phyloP scores from a whole-genome alignment of 2,329 filamentous ascomycete species.

The Phoma sp. region DNA sequence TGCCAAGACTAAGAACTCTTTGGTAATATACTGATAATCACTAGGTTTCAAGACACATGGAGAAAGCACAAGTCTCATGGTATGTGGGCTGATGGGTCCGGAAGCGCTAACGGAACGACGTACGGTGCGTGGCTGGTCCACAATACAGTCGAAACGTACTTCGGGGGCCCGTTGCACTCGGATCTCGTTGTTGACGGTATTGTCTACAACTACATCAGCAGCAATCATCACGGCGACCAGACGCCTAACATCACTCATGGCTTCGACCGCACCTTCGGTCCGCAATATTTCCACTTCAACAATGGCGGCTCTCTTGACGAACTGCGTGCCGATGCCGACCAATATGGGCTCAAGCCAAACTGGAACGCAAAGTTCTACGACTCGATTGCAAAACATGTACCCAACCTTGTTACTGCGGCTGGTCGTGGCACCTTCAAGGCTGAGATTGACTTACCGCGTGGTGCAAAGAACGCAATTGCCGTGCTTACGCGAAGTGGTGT shows the following conservation, averaged over 20 bases:
- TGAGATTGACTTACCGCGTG: constrained; percentile 58
- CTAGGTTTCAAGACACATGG: constrained; percentile 61
- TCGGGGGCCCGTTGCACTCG: constrained; percentile 65
- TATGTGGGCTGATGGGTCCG: constrained; percentile 57
- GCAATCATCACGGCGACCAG: constrained; percentile 66
- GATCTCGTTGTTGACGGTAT: constrained; percentile 68
- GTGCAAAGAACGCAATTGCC: constrained; percentile 59
- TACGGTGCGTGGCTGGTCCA: constrained; percentile 69
- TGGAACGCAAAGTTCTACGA: constrained; percentile 69
- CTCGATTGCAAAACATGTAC: constrained; percentile 63
- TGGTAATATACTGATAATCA: not conserved
- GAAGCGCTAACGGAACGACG: constrained; percentile 57
- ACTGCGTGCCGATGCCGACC: constrained; percentile 60
- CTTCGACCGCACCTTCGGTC: constrained; percentile 58
- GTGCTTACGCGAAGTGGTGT: constrained; percentile 59
- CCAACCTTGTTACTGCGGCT: constrained; percentile 62
- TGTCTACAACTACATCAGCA: constrained; percentile 66
- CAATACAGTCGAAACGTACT: constrained; percentile 68
- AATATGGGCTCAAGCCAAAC: constrained; percentile 55
- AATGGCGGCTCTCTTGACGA: constrained; percentile 53
- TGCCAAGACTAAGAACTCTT: not conserved
- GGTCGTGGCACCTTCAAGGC: constrained; percentile 59
- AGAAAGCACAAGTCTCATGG: constrained; percentile 64
- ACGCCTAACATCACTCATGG: constrained; percentile 67
- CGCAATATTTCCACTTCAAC: constrained; percentile 68